These are phyloP conservation scores for Arachis monticola DNA, from an alignment of 331 rosid species.

Conservation along the genomic window DNA sequence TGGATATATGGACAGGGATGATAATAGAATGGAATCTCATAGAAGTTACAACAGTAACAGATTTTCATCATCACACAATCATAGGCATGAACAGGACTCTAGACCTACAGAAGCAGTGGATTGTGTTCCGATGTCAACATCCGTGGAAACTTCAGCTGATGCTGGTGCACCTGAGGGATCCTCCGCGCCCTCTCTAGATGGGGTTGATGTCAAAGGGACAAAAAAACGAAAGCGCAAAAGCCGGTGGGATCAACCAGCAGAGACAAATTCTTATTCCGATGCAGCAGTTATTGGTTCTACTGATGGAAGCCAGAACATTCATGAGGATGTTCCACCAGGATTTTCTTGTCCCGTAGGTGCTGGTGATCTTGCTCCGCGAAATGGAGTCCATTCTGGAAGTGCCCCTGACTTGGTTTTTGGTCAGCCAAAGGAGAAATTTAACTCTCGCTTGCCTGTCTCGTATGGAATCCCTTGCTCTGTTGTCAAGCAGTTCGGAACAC, in stretches of 20 bases:
- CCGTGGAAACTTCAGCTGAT: conserved; percentile 48
- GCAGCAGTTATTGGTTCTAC: conserved; percentile 41
- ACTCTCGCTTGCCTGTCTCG: conserved; percentile 72
- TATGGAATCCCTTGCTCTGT: conserved; percentile 82
- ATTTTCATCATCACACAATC: conserved; percentile 50
- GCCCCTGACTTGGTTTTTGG: conserved; percentile 54
- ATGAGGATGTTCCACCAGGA: conserved; percentile 95
- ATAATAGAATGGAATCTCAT: conserved; percentile 60
- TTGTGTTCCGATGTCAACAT: conserved; percentile 54
- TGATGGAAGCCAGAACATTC: conserved; percentile 49
- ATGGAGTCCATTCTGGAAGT: conserved; percentile 42
- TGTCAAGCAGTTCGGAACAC: conserved; percentile 67
- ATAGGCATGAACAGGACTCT: conserved; percentile 65
- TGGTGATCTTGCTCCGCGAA: conserved; percentile 44
- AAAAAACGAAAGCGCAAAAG: conserved; percentile 88
- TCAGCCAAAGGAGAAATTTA: conserved; percentile 75
- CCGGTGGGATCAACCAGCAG: conserved; percentile 98
- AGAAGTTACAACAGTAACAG: conserved; percentile 65
- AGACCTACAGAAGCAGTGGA: conserved; percentile 69
- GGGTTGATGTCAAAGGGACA: conserved; percentile 44
- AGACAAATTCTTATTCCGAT: conserved; percentile 47
- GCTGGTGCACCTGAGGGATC: conserved; percentile 54
- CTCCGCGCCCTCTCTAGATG: conserved; percentile 51
- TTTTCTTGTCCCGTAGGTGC: conserved; percentile 67
- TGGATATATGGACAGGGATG: conserved; percentile 68